Evolutionary conservation across 768 basidiomycete species (phyloP).

Genomic region (Collybiopsis luxurians): DNA sequence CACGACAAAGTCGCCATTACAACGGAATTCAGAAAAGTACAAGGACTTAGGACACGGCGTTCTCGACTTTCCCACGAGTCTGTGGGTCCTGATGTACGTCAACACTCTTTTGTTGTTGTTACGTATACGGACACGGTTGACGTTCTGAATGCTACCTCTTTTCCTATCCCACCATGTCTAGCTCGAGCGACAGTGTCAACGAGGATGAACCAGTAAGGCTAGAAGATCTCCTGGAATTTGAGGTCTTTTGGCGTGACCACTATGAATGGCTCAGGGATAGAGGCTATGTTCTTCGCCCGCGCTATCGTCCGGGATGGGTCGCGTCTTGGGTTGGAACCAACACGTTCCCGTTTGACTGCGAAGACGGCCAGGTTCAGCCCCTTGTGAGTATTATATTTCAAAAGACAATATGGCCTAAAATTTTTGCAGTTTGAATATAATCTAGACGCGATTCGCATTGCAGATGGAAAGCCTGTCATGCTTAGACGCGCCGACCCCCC

Average conservation of each 20-base stretch:
- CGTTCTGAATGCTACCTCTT: not conserved
- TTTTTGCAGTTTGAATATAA: constrained; percentile 3
- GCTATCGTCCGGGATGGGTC: constrained; percentile 30
- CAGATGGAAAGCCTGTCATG: constrained; percentile 24
- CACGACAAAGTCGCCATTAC: too few relatives aligned
- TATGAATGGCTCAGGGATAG: constrained; percentile 27
- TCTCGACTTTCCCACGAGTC: too few relatives aligned
- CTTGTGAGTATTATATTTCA: not conserved
- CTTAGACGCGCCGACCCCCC: constrained; percentile 23
- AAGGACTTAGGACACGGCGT: too few relatives aligned
- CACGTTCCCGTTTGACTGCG: not conserved
- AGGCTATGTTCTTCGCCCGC: constrained; percentile 30
- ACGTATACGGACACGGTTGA: too few relatives aligned
- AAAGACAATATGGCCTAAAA: not conserved
- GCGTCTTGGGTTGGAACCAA: constrained; percentile 29
- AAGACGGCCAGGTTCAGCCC: constrained; percentile 7
- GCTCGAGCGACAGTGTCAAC: not conserved
- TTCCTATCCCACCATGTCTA: too few relatives aligned
- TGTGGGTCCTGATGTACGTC: too few relatives aligned
- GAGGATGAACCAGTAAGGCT: not conserved
- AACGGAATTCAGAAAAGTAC: too few relatives aligned
- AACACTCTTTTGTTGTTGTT: too few relatives aligned
- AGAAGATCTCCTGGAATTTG: not conserved
- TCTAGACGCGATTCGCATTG: constrained; percentile 26
- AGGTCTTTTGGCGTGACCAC: constrained; percentile 13